These are phyloP conservation scores for Phaffia rhodozyma DNA, from an alignment of 1,284 basidiomycete species.

Conservation along the genomic window DNA sequence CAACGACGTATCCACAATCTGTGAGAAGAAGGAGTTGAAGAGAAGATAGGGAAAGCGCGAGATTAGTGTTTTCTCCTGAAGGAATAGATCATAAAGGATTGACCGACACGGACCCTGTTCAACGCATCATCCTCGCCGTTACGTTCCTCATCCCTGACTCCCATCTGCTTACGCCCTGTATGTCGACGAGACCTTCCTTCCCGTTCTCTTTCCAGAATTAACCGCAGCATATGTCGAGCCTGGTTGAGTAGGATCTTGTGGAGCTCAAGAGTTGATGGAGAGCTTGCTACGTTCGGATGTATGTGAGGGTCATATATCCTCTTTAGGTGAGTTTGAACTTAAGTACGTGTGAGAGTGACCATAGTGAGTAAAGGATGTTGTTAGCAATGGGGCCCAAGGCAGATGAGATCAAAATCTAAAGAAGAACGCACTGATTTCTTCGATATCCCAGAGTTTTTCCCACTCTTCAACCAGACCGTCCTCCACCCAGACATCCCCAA, in stretches of 20 bases:
- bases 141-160: background rate
- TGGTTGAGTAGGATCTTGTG: constrained; percentile 3
- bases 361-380: background rate
- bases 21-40: constrained; percentile 5
- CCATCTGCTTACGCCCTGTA: background rate
- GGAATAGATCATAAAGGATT: background rate
- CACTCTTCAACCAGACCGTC: constrained; percentile 31
- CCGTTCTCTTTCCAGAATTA: constrained; percentile 5
- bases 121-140: background rate
- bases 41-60: background rate
- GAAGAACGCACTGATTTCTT: constrained; percentile 34
- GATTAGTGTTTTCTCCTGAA: no score
- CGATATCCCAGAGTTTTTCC: constrained; percentile 26
- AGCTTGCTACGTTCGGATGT: constrained; percentile 28
- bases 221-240: constrained; percentile 12
- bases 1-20: constrained; percentile 73
- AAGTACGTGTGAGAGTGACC: background rate
- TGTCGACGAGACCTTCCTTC: background rate
- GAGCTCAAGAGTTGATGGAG: constrained; percentile 27
- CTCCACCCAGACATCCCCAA: constrained; percentile 29
- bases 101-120: no score
- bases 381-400: background rate
- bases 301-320: constrained; percentile 35
- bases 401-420: background rate
- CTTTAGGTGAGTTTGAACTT: constrained; percentile 31